Evolutionary conservation across 2,329 filamentous ascomycete species (phyloP), one percentile per base, ranked within the genome.

Genomic region (Sporothrix brasiliensis): DNA sequence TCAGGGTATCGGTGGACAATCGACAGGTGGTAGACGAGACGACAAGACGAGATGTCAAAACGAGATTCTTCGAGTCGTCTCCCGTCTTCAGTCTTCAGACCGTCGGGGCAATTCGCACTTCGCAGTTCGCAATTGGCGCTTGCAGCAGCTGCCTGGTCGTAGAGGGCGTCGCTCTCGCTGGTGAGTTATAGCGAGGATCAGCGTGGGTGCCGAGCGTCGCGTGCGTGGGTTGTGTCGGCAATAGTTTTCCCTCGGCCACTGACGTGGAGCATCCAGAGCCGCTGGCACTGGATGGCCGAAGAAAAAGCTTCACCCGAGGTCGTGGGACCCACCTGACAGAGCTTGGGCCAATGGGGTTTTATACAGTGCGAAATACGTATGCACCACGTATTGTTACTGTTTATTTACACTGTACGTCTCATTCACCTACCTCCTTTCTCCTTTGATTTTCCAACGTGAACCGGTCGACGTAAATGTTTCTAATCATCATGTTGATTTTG

Each of bases 251-350:
- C 60, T 72, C 68, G 68, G 69, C 66, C 69, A 30, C 66, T 60
- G 71, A 69, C 66, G 69, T 61, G 41, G 61, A 50, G 34, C 52
- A 34, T 50, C 34, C 16, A 52, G 10, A 49, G 27, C 63, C 53
- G 47, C 53, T 53, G 50, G 54, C 52, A 44, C 39, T 50, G 49
- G 63, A 67, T 44, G 70, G 67, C n/a, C 30, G 11, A 49, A 69
- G 60, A 72, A 72, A 72, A 70, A 68, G 68, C 69, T 72, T 63
- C 66, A 71, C 69, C 71, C 69, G 69, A 71, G 71, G 69, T 71
- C 27, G n/a, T 21, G 41, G 30, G 69, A 21, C 30, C 69, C 69
- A 70, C 69, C 60, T 65, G 16, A 24, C 21, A 3, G 49, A 66
- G 50, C 27, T 50, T 24, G 34, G 16, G n/a, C 47, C 47, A 66